Evolutionary conservation across 805 yeast genomes (phyloP), one percentile per base, ranked within the genome.

Genomic region (Babjeviella inositovora): DNA sequence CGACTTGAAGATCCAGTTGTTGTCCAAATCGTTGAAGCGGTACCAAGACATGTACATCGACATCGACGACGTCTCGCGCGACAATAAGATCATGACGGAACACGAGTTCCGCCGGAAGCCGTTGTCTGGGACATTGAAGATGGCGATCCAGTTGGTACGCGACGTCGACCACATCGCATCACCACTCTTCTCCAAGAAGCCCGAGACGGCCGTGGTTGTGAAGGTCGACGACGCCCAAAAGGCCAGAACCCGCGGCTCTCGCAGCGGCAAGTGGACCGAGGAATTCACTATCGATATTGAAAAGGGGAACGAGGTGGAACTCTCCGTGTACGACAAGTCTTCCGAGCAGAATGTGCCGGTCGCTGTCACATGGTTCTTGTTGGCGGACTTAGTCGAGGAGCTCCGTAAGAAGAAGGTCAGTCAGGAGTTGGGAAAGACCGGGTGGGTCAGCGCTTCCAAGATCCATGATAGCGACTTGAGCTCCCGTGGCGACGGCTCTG

Each of bases 101-200:
- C 74, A 82, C 17, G 69, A 67, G 29, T 72, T 72, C 33, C 72
- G 90, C 27, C 67, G 93, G 32, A 76, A 79, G 28, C 90, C 94
- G 1, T 55, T 84, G 14, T 64, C 85, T 0, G 99, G 99, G 27
- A 60, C 66, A 14, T 62, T 90, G 28, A 67, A 68, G 13, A 60
- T 90, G 13, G 67, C 70, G n/a, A 57, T 87, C 23, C 61, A 73
- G 18, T 74, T 84, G 12, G 65, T 87, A 14, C 65, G 90, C 41
- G 94, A 84, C 44, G 84, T 85, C 14, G 95, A 87, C 38, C 99
- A 90, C 48, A 73, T 84, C 22, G 81, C 92, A 4, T 69, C 90
- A 4, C 84, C 92, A 3, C 53, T 81, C 50, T 68, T 76, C 31
- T 61, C 80, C 13, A 72, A 73, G 39, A 67, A 72, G 27, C 84